Evolutionary conservation across 768 basidiomycete species (phyloP), one percentile per base, ranked within the genome.

Genomic region (Thelephora ganbajun): DNA sequence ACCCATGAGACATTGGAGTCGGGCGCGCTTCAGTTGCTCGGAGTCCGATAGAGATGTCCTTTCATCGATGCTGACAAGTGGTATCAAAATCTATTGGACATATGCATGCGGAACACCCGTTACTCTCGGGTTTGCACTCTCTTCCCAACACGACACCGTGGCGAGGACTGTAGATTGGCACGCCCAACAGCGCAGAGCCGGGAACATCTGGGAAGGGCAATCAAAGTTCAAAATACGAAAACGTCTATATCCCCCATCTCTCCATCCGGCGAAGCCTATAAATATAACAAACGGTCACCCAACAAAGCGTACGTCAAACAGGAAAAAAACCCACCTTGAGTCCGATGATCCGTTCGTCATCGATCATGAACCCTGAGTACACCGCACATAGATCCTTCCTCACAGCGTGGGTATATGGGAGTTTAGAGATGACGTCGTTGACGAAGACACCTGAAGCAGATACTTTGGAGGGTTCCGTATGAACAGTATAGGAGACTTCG

Each of bases 291-390:
- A 16, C 3, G 16, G 7, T 13, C 33, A 5, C 43, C 7, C 6
- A 22, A 34, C 18, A 34, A 19, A 33, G 2, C 9, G 11, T 23
- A 11, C 22, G 9, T n/a, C 11, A 23, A n/a, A 26, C 13, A 14
- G n/a, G 18, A 19, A 18, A 30, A 14, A 18, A 33, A 16, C 66
- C 34, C 45, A 71, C 70, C 60, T 63, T 63, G 50, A 71, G 48
- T 23, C 68, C 67, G 20, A 71, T 51, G 23, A 71, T 46, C 45
- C 68, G 56, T 37, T 66, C 65, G 22, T 69, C 66, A 48, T 69
- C 70, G 23, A 71, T 61, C 66, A 69, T 69, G 50, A 68, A 53
- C 7, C 69, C 69, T 6, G 62, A 61, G 48, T 67, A 70, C 39
- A 14, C 22, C 14, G 16, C 39, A 9, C 39, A 16, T 14, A 41